Evolutionary conservation across 257 asterid species (phyloP).

Genomic region (Capsicum rhomboideum): DNA sequence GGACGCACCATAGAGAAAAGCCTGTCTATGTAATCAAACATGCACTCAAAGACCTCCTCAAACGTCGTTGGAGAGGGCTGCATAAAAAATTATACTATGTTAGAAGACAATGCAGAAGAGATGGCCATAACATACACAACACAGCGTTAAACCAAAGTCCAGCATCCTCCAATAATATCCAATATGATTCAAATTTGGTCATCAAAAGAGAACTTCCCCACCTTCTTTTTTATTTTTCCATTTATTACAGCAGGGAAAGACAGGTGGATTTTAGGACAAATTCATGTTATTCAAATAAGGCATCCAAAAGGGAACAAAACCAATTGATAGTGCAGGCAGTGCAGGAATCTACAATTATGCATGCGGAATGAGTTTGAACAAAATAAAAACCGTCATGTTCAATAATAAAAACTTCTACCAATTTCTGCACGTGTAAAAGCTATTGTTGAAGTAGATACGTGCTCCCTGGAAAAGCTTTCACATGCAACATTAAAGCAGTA

Average conservation of each 20-base stretch:
- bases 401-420: neutral
- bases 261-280: neutral
- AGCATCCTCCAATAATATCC: neutral
- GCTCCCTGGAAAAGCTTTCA: neutral
- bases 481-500: neutral
- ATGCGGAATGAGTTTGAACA: neutral
- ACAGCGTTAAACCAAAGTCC: neutral
- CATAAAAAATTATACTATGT: neutral
- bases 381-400: neutral
- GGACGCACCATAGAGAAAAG: slow-evolving; percentile 50
- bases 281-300: neutral
- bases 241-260: neutral
- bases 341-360: neutral
- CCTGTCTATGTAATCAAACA: slow-evolving; percentile 36
- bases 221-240: neutral
- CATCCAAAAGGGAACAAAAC: neutral
- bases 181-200: neutral
- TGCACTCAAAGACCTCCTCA: slow-evolving; percentile 41
- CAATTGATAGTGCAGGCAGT: neutral
- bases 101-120: neutral
- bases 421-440: neutral
- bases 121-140: neutral
- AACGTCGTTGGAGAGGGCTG: slow-evolving; percentile 34
- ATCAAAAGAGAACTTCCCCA: neutral
- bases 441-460: neutral